A percentile compares a stretch with the other conserved stretches of the same genome.
phyloP scores from a whole-genome alignment of 208 protist genomes.

The Herpetomonas samuelpessoai region DNA sequence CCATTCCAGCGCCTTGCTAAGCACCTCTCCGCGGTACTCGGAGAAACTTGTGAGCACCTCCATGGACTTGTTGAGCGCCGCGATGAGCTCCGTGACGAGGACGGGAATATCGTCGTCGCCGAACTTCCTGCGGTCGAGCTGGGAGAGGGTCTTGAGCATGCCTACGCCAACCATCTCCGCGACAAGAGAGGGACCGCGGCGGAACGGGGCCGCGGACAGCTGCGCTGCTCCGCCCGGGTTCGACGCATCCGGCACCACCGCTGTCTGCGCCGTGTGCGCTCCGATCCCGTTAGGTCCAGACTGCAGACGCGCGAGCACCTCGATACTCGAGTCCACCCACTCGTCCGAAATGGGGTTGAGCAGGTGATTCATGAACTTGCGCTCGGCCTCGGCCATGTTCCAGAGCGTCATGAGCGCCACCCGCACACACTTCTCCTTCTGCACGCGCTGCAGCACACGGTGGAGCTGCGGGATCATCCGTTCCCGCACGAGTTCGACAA shows the following conservation, averaged over 20 bases:
- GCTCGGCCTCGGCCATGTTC: conserved; percentile 85
- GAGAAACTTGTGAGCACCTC: conserved; percentile 91
- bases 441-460: conserved; percentile 81
- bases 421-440: conserved; percentile 92
- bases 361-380: conserved; percentile 45
- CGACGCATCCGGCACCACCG: neutral
- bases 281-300: conserved; percentile 10
- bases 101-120: conserved; percentile 88
- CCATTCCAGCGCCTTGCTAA: conserved; percentile 88
- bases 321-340: conserved; percentile 41
- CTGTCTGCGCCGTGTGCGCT: neutral
- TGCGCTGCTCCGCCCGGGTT: neutral
- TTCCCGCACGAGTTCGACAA: conserved; percentile 60
- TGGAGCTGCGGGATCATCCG: conserved; percentile 87
- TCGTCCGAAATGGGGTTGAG: conserved; percentile 44
- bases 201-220: conserved; percentile 15
- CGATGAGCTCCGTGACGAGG: conserved; percentile 62
- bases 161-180: conserved; percentile 91
- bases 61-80: conserved; percentile 80
- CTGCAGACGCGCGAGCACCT: conserved; percentile 41
- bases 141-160: conserved; percentile 85
- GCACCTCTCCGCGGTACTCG: conserved; percentile 90
- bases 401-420: conserved; percentile 83
- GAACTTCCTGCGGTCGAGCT: conserved; percentile 83
- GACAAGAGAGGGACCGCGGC: conserved; percentile 68